Base-by-base conservation (phyloP, 208 protist genomes). In the Porcisia hertigi region DNA sequence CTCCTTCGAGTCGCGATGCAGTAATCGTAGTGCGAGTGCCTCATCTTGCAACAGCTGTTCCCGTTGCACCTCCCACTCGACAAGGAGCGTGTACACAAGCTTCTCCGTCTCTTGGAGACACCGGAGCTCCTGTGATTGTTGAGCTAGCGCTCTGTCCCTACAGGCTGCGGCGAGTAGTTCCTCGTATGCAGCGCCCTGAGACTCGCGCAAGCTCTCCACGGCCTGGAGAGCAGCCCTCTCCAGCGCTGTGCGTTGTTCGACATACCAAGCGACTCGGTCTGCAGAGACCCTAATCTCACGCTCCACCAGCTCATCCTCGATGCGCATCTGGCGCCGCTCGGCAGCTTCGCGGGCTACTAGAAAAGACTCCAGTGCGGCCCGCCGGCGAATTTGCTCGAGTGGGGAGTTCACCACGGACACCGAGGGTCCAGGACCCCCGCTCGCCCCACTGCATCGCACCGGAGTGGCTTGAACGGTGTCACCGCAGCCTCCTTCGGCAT, bases 301-400 rank as follows among this genome's bases (percentile, higher is more conserved):
- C 47, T 81, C 57, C 49, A 88, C 71, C 57, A 85, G 55, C 62
- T 65, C 78, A 39, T 94, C 90, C 57, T 92, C 90, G 39, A 73
- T 54, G 3, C 83, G 83, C 90, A 94, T 88, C 18, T 52, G 76
- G 3, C 66, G 81, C 3, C 57, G 70, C 71, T 92, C 90, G 39
- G 59, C 63, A 3, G 69, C 54, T 36, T 88, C 87, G 23, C 55
- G 70, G 14, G 79, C 45, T 3, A 88, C 54, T 0, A 88, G 57
- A 25, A 88, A 84, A 1, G 70, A 69, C 55, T 90, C 85, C 12
- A 77, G 36, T 7, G 72, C 75, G 1, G 87, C 89, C 18, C 18
- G 57, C 11, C 72, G 55, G 60, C 77, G 79, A 67, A 92, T 90
- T 0, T 39, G 36, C 45, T 79, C 60, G 1, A 84, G 49, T 3